These are phyloP conservation scores for Fusarium marasasianum DNA, from an alignment of 2,329 filamentous ascomycete genomes.

Conservation along the genomic window DNA sequence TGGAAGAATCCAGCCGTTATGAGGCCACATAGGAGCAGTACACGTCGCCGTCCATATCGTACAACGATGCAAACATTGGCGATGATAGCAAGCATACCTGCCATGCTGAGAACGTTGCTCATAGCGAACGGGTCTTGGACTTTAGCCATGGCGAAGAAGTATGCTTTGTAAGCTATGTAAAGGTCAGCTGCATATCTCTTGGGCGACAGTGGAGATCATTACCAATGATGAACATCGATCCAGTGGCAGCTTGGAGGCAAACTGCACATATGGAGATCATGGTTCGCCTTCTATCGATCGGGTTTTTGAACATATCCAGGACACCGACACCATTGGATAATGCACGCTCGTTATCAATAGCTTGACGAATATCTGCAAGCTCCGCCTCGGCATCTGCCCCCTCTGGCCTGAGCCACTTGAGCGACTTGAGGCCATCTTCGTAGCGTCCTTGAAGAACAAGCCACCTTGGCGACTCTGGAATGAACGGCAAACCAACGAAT, in stretches of 20 bases:
- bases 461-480: conserved; percentile 38
- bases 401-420: conserved; percentile 25
- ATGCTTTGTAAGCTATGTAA: conserved; percentile 34
- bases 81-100: conserved; percentile 34
- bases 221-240: conserved; percentile 41
- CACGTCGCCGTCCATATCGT: conserved; percentile 29
- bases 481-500: conserved; percentile 21
- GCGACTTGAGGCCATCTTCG: conserved; percentile 28
- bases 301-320: conserved; percentile 34
- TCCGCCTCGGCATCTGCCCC: conserved; percentile 20
- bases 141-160: conserved; percentile 39
- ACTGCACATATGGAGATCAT: conserved; percentile 30
- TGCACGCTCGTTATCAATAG: conserved; percentile 25
- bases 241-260: conserved; percentile 30
- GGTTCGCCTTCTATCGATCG: conserved; percentile 29
- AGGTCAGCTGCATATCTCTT: rapidly evolving
- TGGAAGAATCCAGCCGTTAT: conserved; percentile 29
- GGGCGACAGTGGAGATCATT: rapidly evolving
- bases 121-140: conserved; percentile 37
- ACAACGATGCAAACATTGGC: conserved; percentile 34
- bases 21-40: conserved; percentile 18
- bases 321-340: conserved; percentile 17
- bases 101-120: conserved; percentile 38
- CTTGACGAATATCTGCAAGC: conserved; percentile 22
- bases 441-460: conserved; percentile 33